These are phyloP conservation scores for Geopyxis carbonaria DNA, from an alignment of 495 filamentous ascomycete species.

Conservation along the genomic window DNA sequence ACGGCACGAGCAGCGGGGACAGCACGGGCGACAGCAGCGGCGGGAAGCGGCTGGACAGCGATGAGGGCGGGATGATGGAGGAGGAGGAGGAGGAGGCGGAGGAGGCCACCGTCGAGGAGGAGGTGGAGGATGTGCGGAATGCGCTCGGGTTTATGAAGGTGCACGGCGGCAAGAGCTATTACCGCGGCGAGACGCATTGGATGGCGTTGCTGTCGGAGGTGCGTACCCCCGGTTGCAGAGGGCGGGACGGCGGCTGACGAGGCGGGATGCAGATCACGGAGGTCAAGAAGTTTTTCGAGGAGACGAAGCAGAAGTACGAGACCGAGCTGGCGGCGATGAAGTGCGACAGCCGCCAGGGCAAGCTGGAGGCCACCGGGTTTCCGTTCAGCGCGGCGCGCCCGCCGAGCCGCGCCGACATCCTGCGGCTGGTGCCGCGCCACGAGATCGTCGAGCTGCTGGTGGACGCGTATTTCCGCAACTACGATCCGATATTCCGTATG, in stretches of 20 bases:
- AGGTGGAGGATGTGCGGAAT: slow-evolving; percentile 70
- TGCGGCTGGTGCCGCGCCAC: slow-evolving; percentile 63
- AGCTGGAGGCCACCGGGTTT: slow-evolving; percentile 21
- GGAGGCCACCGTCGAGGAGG: slow-evolving; percentile 31
- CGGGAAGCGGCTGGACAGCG: slow-evolving; percentile 30
- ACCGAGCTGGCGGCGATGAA: slow-evolving; percentile 32
- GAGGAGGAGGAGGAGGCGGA: slow-evolving; percentile 36
- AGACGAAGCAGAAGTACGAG: slow-evolving; percentile 52
- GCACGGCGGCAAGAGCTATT: slow-evolving; percentile 62
- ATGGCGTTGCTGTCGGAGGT: slow-evolving; percentile 71
- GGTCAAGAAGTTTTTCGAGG: slow-evolving; percentile 72
- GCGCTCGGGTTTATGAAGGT: slow-evolving; percentile 83
- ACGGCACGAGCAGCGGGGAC: slow-evolving; percentile 19
- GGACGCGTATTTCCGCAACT: slow-evolving; percentile 52
- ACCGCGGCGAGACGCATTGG: slow-evolving; percentile 83
- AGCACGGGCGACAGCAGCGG: slow-evolving; percentile 7
- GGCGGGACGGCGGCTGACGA: slow-evolving; percentile 12
- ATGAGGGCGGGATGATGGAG: slow-evolving; percentile 35
- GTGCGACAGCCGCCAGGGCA: slow-evolving; percentile 1
- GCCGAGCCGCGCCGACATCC: slow-evolving; percentile 54
- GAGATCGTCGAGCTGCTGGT: slow-evolving; percentile 60
- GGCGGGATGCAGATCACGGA: slow-evolving; percentile 53
- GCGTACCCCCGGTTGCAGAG: slow-evolving; percentile 15
- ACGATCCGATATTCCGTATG: slow-evolving; percentile 54
- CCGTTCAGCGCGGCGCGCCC: slow-evolving; percentile 54